Conservation (phyloP, 2,329 filamentous ascomycete genomes). For the Ambrosiella xylebori region DNA sequence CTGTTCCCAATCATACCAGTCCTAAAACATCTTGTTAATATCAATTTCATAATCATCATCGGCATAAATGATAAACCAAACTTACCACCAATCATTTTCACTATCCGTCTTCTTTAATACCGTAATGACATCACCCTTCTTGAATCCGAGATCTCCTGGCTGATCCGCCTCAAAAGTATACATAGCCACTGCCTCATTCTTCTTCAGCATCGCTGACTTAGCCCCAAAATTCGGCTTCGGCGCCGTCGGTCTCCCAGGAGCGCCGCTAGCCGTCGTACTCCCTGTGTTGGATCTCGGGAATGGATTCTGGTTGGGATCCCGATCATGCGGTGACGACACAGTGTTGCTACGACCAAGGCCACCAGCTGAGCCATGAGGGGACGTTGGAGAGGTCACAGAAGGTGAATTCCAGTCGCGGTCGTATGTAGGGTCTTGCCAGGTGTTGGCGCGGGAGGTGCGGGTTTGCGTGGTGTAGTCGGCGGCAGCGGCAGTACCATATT, state of each 20-base stretch:
- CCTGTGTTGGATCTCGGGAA: constrained; percentile 10
- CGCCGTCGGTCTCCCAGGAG: constrained; percentile 63
- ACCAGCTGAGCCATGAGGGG: constrained; percentile 13
- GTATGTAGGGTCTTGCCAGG: constrained; percentile 63
- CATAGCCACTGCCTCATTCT: constrained; percentile 75
- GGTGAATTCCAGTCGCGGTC: constrained; percentile 24
- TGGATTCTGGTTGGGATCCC: constrained; percentile 5
- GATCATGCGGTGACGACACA: constrained; percentile 20
- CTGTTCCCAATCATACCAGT: constrained; percentile 73
- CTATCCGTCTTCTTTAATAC: constrained; percentile 89
- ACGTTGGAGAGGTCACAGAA: not conserved
- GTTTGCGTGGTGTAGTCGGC: constrained; percentile 17
- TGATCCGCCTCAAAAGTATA: constrained; percentile 93
- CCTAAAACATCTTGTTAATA: constrained; percentile 28
- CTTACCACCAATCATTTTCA: constrained; percentile 85
- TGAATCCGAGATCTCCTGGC: constrained; percentile 81
- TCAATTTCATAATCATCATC: not conserved
- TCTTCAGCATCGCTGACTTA: constrained; percentile 37
- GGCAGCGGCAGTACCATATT: constrained; percentile 31
- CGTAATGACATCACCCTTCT: constrained; percentile 92
- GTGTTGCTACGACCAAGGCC: constrained; percentile 34
- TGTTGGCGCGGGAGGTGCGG: constrained; percentile 35
- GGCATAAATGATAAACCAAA: constrained; percentile 15
- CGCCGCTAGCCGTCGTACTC: constrained; percentile 19
- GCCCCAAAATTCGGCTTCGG: constrained; percentile 71